Base-by-base conservation (phyloP, 441 rosid genomes). In the Omphalea diandra region DNA sequence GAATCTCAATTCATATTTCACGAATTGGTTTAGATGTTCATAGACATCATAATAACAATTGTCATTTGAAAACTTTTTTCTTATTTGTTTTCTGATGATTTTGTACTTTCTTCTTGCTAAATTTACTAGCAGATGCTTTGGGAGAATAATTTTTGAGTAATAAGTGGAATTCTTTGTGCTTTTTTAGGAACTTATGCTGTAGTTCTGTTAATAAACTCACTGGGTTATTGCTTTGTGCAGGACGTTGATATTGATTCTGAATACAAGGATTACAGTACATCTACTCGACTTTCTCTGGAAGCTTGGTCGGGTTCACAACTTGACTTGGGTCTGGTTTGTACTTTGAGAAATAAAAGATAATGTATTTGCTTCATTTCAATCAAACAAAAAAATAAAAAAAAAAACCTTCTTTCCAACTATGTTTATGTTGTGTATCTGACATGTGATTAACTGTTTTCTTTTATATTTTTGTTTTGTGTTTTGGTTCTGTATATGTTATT, bases 271-370 rank as follows among this genome's bases (percentile, higher is more conserved):
- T 91, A 87, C 77, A 82, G 93, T 59, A 65, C 83, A 56, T 80
- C 88, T 63, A 91, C 97, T 53, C 83, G 86, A 74, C 75, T 50
- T 4, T 91, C 97, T 77, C 94, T 94, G 18, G 95, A 90, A 88
- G 90, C 89, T 61, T 94, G 98, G 98, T 87, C 91, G 27, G 92
- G 90, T 63, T 83, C 85, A 59, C 89, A 83, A 87, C 82, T 90
- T 77, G 97, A 94, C 83, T 74, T 94, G 87, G 90, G 86, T 73
- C 83, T 94, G 97, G 97, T 94, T 83, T 71, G 90, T 79, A 67
- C 63, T 63, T 61, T 76, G 61, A 27, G 65, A 72, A 54, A 26
- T 67, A 10, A 27, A 53, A 18, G 55, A 29, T 56, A 41, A 41
- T 20, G 35, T 60, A 59, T 67, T 20, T 40, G 36, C 36, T 61